Conservation (phyloP, 2,329 filamentous ascomycete genomes). For the Cordyceps militaris region DNA sequence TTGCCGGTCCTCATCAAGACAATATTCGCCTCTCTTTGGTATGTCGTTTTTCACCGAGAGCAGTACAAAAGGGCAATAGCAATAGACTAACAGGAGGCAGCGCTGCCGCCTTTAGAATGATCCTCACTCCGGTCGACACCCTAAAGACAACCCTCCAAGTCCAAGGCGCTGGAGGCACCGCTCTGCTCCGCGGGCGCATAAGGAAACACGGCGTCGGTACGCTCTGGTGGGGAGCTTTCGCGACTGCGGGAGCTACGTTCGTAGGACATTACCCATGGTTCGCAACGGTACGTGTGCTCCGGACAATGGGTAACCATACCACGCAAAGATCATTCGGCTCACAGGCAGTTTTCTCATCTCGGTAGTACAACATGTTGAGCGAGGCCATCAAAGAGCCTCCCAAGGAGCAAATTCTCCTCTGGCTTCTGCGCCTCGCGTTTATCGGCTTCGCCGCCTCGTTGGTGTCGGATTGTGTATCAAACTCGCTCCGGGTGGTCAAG, state of each 20-base stretch:
- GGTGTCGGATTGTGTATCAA: conserved; percentile 39
- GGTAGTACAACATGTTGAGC: conserved; percentile 37
- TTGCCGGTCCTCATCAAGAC: conserved; percentile 38
- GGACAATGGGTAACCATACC: neutral
- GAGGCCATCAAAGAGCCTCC: conserved; percentile 33
- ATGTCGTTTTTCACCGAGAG: neutral
- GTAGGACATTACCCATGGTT: conserved; percentile 45
- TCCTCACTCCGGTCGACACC: conserved; percentile 41
- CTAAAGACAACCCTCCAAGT: conserved; percentile 44
- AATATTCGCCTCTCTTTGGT: conserved; percentile 40
- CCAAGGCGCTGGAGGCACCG: conserved; percentile 36
- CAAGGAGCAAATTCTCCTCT: conserved; percentile 32
- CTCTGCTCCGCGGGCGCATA: conserved; percentile 36
- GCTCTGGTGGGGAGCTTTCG: conserved; percentile 43
- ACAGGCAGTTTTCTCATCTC: neutral
- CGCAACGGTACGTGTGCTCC: conserved; percentile 31
- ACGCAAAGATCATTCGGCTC: neutral
- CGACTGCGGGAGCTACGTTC: conserved; percentile 41
- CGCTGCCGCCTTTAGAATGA: conserved; percentile 39
- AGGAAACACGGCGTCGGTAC: conserved; percentile 38
- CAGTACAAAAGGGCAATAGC: neutral
- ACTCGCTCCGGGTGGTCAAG: conserved; percentile 41
- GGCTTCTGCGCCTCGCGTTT: conserved; percentile 36
- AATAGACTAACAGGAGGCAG: conserved; percentile 16
- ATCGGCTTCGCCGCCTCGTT: conserved; percentile 24